phyloP scores from a whole-genome alignment of 2,329 filamentous ascomycete species.

The Sclerotinia spermophila region DNA sequence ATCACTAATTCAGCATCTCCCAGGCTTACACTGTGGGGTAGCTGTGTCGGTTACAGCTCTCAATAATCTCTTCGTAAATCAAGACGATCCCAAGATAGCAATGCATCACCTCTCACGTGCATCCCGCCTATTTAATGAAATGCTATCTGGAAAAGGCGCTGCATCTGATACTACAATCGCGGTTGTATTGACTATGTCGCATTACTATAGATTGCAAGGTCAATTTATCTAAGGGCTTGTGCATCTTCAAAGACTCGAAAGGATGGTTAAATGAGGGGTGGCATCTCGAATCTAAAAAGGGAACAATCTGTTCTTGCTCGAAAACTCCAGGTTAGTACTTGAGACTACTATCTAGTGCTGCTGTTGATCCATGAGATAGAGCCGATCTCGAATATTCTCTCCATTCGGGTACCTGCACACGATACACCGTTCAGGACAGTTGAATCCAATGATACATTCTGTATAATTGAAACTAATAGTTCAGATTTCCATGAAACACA shows the following conservation, averaged over 20 bases:
- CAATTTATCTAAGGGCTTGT: conserved; percentile 29
- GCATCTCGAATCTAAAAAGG: background rate
- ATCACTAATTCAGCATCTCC: background rate
- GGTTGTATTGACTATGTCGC: conserved; percentile 33
- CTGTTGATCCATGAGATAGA: background rate
- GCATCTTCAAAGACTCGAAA: conserved; percentile 36
- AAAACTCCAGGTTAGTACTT: background rate
- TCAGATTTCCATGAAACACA: background rate
- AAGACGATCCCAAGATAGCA: conserved; percentile 22
- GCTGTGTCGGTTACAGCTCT: conserved; percentile 29
- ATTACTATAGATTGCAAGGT: conserved; percentile 31
- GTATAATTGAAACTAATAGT: too few species aligned
- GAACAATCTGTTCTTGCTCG: background rate
- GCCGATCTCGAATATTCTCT: background rate
- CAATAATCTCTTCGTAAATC: conserved; percentile 13
- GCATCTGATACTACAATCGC: conserved; percentile 34
- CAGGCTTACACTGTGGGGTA: conserved; percentile 36
- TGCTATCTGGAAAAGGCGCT: conserved; percentile 30
- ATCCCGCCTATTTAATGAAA: conserved; percentile 35
- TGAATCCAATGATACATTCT: background rate
- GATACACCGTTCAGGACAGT: background rate
- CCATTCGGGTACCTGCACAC: background rate
- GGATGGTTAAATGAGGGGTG: conserved; percentile 36
- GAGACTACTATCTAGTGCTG: too few species aligned
- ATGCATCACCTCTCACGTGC: conserved; percentile 32